A percentile compares a stretch with the other conserved stretches of the same genome.
phyloP scores from a whole-genome alignment of 2,329 filamentous ascomycete species.

The Calcarisporium arbuscula region DNA sequence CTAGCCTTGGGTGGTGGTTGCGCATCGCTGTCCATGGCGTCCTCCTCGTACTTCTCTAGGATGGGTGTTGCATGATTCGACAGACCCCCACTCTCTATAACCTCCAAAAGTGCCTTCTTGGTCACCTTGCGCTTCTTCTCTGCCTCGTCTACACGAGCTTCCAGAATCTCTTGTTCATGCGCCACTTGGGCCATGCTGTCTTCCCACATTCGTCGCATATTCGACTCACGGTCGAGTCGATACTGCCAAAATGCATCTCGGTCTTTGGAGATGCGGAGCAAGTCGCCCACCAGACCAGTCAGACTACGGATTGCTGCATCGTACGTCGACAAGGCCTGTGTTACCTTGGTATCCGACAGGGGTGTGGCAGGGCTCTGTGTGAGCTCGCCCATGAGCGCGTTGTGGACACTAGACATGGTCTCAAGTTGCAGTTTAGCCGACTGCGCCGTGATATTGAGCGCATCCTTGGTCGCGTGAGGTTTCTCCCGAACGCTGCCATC shows the following conservation, averaged over 20 bases:
- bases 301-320: constrained; percentile 85
- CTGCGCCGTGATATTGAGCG: constrained; percentile 94
- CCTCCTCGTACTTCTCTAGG: constrained; percentile 23
- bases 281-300: constrained; percentile 74
- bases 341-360: constrained; percentile 70
- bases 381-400: constrained; percentile 66
- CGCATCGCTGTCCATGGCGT: constrained; percentile 21
- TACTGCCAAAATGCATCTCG: constrained; percentile 97
- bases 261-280: constrained; percentile 87
- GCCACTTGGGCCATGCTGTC: constrained; percentile 98
- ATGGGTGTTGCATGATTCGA: constrained; percentile 21
- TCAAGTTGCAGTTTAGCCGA: constrained; percentile 91
- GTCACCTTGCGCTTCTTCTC: constrained; percentile 86
- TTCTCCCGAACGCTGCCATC: constrained; percentile 73
- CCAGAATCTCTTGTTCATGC: constrained; percentile 84
- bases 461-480: constrained; percentile 75
- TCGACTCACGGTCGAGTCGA: constrained; percentile 80
- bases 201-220: constrained; percentile 95
- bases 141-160: constrained; percentile 80
- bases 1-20: constrained; percentile 32
- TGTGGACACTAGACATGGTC: constrained; percentile 76
- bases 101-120: constrained; percentile 83
- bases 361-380: constrained; percentile 61
- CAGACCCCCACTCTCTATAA: constrained; percentile 53
- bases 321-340: constrained; percentile 76